phyloP scores from a whole-genome alignment of 2,329 filamentous ascomycete species.

The Scedosporium minutisporum region DNA sequence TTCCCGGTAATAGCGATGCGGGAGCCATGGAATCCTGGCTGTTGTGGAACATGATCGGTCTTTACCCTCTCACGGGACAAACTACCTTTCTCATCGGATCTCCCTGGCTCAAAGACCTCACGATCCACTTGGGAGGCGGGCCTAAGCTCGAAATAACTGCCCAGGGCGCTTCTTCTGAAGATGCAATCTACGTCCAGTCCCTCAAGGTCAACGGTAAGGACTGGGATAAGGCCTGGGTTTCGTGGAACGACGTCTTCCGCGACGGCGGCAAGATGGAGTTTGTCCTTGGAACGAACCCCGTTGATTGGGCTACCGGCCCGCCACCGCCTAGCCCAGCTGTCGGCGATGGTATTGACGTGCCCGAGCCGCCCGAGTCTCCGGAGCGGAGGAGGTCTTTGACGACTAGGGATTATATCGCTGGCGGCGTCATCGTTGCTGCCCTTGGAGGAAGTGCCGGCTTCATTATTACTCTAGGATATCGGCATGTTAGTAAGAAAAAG shows the following conservation, averaged over 20 bases:
- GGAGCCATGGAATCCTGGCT: slow-evolving; percentile 66
- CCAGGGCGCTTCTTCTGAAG: slow-evolving; percentile 23
- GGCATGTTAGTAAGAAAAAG: background rate
- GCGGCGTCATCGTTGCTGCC: background rate
- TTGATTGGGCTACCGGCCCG: slow-evolving; percentile 49
- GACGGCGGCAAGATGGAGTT: slow-evolving; percentile 55
- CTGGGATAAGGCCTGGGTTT: slow-evolving; percentile 57
- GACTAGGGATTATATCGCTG: background rate
- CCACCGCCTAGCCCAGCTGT: slow-evolving; percentile 46
- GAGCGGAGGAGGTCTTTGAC: background rate
- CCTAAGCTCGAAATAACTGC: slow-evolving; percentile 48
- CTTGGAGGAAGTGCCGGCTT: background rate
- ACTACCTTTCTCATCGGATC: slow-evolving; percentile 56
- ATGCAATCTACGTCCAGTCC: slow-evolving; percentile 53
- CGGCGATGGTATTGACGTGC: background rate
- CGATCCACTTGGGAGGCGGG: slow-evolving; percentile 44
- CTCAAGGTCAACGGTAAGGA: slow-evolving; percentile 52
- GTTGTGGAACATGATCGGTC: slow-evolving; percentile 58
- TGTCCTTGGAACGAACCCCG: slow-evolving; percentile 43
- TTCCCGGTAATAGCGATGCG: slow-evolving; percentile 63
- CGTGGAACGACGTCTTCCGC: slow-evolving; percentile 57
- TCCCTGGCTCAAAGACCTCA: slow-evolving; percentile 53
- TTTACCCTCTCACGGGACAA: slow-evolving; percentile 60
- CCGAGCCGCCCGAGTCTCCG: background rate
- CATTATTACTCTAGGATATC: background rate